Evolutionary conservation across 305 asterid species (phyloP).

Genomic region (Fraxinus platypoda): DNA sequence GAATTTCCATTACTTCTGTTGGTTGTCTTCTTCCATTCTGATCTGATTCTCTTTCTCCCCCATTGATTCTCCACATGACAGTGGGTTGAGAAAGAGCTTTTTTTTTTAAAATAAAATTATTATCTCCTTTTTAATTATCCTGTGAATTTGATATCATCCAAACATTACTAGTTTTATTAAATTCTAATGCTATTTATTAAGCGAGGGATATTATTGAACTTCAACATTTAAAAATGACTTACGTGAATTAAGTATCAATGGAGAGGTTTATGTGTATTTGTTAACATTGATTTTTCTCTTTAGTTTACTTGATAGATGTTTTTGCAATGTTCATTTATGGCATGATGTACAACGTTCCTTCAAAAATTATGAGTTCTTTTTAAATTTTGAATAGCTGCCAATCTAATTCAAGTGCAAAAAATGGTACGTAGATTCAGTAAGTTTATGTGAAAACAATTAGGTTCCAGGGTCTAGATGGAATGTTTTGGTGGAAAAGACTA

Average conservation of each 20-base stretch:
- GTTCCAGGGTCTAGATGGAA: neutral
- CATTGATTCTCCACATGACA: neutral
- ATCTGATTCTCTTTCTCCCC: neutral
- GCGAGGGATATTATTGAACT: neutral
- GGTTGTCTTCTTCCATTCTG: neutral
- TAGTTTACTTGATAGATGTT: neutral
- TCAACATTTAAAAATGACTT: neutral
- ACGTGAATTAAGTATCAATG: neutral
- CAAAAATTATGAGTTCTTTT: constrained; percentile 3
- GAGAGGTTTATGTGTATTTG: neutral
- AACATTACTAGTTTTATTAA: neutral
- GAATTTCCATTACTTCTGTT: neutral
- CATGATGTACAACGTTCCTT: neutral
- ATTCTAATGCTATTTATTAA: neutral
- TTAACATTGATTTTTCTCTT: neutral
- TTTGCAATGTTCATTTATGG: neutral
- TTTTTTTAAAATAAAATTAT: neutral
- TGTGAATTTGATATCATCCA: neutral
- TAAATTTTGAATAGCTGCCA: constrained; percentile 12
- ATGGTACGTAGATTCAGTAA: neutral
- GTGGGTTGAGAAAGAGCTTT: neutral
- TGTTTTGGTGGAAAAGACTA: constrained; percentile 4
- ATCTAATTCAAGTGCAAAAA: neutral
- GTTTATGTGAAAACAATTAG: neutral
- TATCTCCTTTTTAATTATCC: neutral